Conservation (phyloP, 2,329 filamentous ascomycete species). For the Penicillium griseofulvum region DNA sequence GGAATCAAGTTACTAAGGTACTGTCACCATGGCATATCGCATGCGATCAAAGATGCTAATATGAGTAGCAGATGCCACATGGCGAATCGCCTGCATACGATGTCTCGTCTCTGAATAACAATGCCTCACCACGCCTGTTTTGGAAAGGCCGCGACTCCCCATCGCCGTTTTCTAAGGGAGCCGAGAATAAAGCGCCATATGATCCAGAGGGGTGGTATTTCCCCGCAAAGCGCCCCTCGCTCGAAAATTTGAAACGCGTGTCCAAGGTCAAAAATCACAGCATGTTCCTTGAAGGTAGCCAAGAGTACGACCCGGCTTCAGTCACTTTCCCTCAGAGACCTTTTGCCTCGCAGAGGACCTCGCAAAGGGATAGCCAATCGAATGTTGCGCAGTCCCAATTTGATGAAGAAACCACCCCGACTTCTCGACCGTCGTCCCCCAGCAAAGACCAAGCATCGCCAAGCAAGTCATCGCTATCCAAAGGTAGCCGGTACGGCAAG, state of each 20-base stretch:
- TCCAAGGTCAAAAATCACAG: constrained; percentile 97
- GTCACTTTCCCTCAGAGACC: constrained; percentile 78
- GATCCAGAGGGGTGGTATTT: constrained; percentile 64
- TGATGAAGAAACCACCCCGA: constrained; percentile 16
- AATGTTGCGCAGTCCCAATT: constrained; percentile 59
- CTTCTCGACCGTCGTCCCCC: constrained; percentile 50
- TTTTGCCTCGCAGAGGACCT: constrained; percentile 62
- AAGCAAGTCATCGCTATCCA: constrained; percentile 83
- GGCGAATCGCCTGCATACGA: constrained; percentile 81
- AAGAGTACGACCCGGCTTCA: constrained; percentile 83
- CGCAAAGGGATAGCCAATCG: constrained; percentile 63
- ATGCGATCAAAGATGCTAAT: constrained; percentile 17
- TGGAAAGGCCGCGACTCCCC: constrained; percentile 76
- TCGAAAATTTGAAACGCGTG: constrained; percentile 91
- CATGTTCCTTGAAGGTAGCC: constrained; percentile 90
- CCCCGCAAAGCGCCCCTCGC: constrained; percentile 78
- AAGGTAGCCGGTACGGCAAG: constrained; percentile 55
- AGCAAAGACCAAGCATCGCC: constrained; percentile 74
- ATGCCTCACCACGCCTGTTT: constrained; percentile 77
- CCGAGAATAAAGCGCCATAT: constrained; percentile 66
- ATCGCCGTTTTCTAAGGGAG: constrained; percentile 62
- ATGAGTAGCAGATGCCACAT: constrained; percentile 62
- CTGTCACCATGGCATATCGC: constrained; percentile 18
- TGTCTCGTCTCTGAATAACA: constrained; percentile 66
- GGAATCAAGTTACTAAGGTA: constrained; percentile 74